A percentile compares a stretch with the other conserved stretches of the same genome.
phyloP scores from a whole-genome alignment of 2,329 filamentous ascomycete species.

The Fusarium nelsonii region DNA sequence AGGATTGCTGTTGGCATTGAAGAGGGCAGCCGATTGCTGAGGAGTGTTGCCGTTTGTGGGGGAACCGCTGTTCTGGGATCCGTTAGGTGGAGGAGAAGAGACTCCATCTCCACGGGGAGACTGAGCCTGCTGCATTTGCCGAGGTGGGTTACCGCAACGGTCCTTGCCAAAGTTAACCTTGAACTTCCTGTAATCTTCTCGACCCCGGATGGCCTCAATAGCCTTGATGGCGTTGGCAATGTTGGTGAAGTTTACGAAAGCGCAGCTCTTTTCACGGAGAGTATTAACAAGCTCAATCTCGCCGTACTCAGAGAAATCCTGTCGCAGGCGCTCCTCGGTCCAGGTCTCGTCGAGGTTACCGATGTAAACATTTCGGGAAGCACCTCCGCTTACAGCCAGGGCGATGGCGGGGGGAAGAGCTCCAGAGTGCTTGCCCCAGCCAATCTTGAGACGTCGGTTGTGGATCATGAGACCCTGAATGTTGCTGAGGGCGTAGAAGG shows the following conservation, averaged over 20 bases:
- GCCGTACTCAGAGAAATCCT: conserved; percentile 97
- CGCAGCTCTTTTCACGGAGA: conserved; percentile 97
- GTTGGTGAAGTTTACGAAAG: conserved; percentile 99
- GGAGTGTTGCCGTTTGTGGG: conserved; percentile 67
- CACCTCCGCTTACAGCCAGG: conserved; percentile 93
- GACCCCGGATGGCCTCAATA: conserved; percentile 93
- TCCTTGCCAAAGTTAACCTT: conserved; percentile 99
- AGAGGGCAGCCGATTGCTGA: conserved; percentile 77
- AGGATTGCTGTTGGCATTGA: conserved; percentile 88
- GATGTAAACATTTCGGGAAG: conserved; percentile 98
- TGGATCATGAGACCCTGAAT: conserved; percentile 99
- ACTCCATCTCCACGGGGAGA: conserved; percentile 74
- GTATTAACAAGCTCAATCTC: conserved; percentile 99
- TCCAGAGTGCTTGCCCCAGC: conserved; percentile 99
- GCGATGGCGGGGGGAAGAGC: conserved; percentile 96
- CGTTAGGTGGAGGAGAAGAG: conserved; percentile 69
- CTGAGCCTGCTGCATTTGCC: conserved; percentile 80
- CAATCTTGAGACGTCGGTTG: conserved; percentile 96
- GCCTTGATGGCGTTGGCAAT: conserved; percentile 99
- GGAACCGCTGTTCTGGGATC: conserved; percentile 70
- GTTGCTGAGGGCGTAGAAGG: conserved; percentile 98
- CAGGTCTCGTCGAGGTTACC: conserved; percentile 97
- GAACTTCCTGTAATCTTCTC: conserved; percentile 97
- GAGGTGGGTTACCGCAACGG: conserved; percentile 93
- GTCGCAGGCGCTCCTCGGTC: conserved; percentile 94